Evolutionary conservation across 129 eudicot genomes (phyloP), one percentile per base, ranked within the genome.

Genomic region (Mikania micrantha): DNA sequence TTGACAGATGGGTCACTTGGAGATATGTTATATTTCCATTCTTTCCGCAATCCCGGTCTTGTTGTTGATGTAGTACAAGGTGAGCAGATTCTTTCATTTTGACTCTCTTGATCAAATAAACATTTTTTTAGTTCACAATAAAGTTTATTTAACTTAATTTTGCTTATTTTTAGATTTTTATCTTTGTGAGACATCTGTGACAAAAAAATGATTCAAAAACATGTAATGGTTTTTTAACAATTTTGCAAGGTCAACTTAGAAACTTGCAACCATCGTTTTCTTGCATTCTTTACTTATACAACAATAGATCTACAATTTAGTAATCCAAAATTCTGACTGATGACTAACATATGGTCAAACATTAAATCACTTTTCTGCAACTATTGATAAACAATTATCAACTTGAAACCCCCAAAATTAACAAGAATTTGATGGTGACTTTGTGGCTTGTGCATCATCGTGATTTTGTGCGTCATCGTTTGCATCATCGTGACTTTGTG

Each of bases 1-100:
- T 77, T 92, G 70, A 88, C 98, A 7, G 98, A 92, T 60, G 98
- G 98, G 47, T 92, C 96, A 27, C 77, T 92, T 3, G 96, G 98
- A 13, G 98, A 92, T 71, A 92, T 92, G 96, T 70, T 88, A 71
- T 92, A 92, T 82, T 85, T 92, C 65, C 98, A 92, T 80, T 88
- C 92, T 10, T 78, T 80, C 56, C 85, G 82, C 71, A 87, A 77
- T 38, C 95, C 95, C 24, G 96, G 98, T 72, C 76, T 93, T 74
- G 86, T 86, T n/a, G 40, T 93, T 44, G 98, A 93, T 60, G 56
- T 88, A 57, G 95, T 93, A 50, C 95, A 84, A 86, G 96, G 96
- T 88, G 78, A 34, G 34, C 41, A 41, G 10, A 19, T 41, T 28
- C 27, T 39, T 22, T 29, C 40, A 47, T 47, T 19, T 16, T 42